A percentile compares a stretch with the other conserved stretches of the same genome.
phyloP scores from a whole-genome alignment of 306 rosid genomes.

The Cucurbita ficifolia region DNA sequence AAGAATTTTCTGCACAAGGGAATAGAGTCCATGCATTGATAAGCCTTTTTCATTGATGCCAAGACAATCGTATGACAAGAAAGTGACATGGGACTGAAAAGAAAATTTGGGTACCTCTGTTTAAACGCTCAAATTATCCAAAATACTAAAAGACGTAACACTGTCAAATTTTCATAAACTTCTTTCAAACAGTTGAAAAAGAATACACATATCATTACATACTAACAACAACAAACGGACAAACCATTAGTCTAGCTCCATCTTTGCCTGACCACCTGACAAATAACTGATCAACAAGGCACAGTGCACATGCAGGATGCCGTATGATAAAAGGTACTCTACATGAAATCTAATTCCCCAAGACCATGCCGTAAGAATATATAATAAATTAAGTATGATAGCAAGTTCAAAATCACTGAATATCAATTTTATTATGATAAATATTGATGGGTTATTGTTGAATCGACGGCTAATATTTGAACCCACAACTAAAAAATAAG shows the following conservation, averaged over 20 bases:
- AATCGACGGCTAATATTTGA: not conserved
- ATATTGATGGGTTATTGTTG: no score
- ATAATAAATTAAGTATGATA: not conserved
- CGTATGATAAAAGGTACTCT: not conserved
- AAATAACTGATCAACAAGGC: not conserved
- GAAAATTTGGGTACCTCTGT: not conserved
- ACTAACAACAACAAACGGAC: constrained; percentile 5
- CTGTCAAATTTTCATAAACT: not conserved
- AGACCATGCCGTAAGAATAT: not conserved
- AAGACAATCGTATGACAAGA: constrained; percentile 1
- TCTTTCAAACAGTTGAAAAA: not conserved
- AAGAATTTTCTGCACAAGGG: not conserved
- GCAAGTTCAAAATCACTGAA: no score
- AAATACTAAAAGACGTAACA: not conserved
- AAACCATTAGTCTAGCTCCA: not conserved
- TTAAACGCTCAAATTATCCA: not conserved
- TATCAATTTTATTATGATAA: no score
- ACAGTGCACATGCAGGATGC: constrained; percentile 8
- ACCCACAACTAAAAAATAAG: not conserved
- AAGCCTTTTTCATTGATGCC: not conserved
- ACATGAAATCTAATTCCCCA: not conserved
- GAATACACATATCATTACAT: not conserved
- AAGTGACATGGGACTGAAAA: constrained; percentile 8
- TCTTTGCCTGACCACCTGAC: not conserved
- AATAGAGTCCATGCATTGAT: not conserved